Conservation (phyloP, 371 early-diverging fungal genomes). For the Capillidium heterosporum region DNA sequence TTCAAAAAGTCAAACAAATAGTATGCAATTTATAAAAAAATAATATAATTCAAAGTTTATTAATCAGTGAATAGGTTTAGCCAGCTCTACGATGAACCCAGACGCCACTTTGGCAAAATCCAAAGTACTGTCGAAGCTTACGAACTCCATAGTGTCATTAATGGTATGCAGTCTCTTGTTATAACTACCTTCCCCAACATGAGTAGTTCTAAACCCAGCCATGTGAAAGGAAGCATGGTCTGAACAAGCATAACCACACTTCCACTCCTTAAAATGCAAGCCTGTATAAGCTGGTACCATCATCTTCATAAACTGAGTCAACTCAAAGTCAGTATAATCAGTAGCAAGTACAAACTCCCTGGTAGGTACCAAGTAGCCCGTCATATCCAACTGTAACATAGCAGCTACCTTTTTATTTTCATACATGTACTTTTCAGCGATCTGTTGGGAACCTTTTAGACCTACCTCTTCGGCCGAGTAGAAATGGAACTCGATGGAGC, state of each 20-base stretch:
- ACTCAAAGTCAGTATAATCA: slow-evolving; percentile 50
- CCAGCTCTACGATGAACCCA: slow-evolving; percentile 66
- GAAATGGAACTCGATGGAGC: slow-evolving; percentile 91
- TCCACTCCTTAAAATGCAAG: background rate
- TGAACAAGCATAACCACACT: slow-evolving; percentile 55
- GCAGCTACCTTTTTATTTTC: slow-evolving; percentile 37
- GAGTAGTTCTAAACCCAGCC: slow-evolving; percentile 59
- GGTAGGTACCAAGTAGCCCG: slow-evolving; percentile 44
- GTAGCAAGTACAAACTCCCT: slow-evolving; percentile 57
- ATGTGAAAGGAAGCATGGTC: slow-evolving; percentile 88
- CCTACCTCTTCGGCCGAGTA: slow-evolving; percentile 80
- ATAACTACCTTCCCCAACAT: slow-evolving; percentile 46
- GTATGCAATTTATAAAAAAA: no score
- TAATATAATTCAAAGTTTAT: no score
- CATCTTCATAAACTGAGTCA: slow-evolving; percentile 40
- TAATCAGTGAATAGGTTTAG: background rate
- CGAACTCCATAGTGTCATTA: slow-evolving; percentile 41
- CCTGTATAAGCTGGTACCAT: slow-evolving; percentile 15
- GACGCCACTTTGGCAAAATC: slow-evolving; percentile 66
- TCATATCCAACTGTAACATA: slow-evolving; percentile 60
- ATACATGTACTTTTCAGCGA: slow-evolving; percentile 46
- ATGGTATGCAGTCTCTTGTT: slow-evolving; percentile 45
- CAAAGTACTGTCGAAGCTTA: slow-evolving; percentile 65
- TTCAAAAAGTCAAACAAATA: no score
- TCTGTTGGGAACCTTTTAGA: slow-evolving; percentile 69